phyloP scores from a whole-genome alignment of 2,329 filamentous ascomycete genomes.

The Colletotrichum karsti region DNA sequence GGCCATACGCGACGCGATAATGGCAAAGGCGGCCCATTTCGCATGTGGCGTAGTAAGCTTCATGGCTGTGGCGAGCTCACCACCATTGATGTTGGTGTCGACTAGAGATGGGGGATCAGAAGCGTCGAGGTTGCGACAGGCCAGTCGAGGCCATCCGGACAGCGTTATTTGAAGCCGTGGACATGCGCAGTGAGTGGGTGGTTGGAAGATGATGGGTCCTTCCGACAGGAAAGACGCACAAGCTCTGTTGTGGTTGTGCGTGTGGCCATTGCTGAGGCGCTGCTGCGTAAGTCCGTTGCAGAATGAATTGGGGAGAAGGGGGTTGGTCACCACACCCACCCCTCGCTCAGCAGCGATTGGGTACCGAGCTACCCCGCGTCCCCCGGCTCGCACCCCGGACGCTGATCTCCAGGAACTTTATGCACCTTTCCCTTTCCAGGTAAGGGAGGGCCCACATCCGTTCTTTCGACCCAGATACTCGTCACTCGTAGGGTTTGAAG shows the following conservation, averaged over 20 bases:
- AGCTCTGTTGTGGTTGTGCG: neutral
- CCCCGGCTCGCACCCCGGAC: conserved; percentile 14
- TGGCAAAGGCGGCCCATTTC: conserved; percentile 4
- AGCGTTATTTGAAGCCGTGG: neutral
- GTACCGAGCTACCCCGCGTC: conserved; percentile 26
- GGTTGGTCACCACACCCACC: neutral
- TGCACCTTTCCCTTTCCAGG: conserved; percentile 6
- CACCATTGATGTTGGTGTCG: neutral
- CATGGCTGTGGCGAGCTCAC: conserved; percentile 1
- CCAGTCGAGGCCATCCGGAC: conserved; percentile 11
- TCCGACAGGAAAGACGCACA: conserved; percentile 1
- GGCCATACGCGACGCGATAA: neutral
- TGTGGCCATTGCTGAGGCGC: neutral
- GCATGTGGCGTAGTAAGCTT: neutral
- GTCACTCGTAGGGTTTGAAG: neutral
- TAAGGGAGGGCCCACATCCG: neutral
- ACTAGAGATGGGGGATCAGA: neutral
- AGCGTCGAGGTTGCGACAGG: neutral
- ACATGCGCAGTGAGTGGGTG: neutral
- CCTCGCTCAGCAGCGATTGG: neutral
- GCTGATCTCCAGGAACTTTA: conserved; percentile 10
- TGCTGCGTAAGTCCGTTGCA: conserved; percentile 8
- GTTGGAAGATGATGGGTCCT: neutral
- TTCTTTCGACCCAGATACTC: neutral
- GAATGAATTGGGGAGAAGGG: neutral